These are phyloP conservation scores for Pleurozium schreberi DNA, from an alignment of 225 moss, liverwort and hornwort genomes.

Conservation along the genomic window DNA sequence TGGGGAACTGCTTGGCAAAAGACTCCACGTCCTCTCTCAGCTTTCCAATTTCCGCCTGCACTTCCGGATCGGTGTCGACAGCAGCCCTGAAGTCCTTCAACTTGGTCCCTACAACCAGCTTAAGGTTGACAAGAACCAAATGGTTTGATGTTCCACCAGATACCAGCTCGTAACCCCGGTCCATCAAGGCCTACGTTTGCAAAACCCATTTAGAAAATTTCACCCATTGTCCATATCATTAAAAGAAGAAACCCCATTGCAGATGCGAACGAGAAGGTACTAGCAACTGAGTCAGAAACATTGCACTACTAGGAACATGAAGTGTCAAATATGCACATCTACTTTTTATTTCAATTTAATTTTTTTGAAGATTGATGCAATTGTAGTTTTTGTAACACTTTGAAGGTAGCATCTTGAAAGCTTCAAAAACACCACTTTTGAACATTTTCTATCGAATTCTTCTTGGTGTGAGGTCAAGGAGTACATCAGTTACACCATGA, in stretches of 20 bases:
- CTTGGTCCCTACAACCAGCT: constrained; percentile 60
- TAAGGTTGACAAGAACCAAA: constrained; percentile 87
- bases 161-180: constrained; percentile 71
- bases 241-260: neutral
- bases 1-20: constrained; percentile 83
- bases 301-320: neutral
- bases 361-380: too few species aligned
- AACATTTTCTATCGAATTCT: too few species aligned
- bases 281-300: neutral
- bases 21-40: constrained; percentile 60
- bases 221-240: neutral
- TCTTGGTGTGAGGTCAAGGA: too few species aligned
- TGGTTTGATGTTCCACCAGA: constrained; percentile 93
- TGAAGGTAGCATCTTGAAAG: too few species aligned
- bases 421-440: too few species aligned
- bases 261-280: neutral
- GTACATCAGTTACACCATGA: too few species aligned
- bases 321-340: neutral
- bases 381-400: too few species aligned
- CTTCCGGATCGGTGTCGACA: constrained; percentile 48
- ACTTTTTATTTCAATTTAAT: too few species aligned
- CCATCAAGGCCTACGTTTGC: constrained; percentile 37
- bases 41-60: constrained; percentile 50
- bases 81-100: constrained; percentile 81
- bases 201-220: neutral